Evolutionary conservation across 192 early-diverging fungal species (phyloP).

Genomic region (Spizellomyces sp.): DNA sequence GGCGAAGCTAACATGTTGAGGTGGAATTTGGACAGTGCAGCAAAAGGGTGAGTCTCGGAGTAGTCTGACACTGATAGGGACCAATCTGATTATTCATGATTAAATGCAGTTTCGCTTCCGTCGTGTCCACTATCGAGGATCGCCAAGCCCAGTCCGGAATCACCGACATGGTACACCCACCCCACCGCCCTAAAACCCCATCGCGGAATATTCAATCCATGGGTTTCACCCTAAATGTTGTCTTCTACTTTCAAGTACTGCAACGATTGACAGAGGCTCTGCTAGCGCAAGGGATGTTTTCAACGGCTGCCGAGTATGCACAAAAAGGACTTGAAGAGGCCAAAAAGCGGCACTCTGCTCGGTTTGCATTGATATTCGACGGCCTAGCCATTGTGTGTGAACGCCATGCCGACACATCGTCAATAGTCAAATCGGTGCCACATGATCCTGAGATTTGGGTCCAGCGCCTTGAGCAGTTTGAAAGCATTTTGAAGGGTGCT

Average conservation of each 20-base stretch:
- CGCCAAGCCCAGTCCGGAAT: too few relatives aligned
- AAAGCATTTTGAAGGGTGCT: neutral
- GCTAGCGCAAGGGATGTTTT: constrained; percentile 5
- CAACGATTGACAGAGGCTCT: neutral
- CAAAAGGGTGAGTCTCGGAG: constrained; percentile 2
- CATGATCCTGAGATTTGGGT: neutral
- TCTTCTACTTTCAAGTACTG: neutral
- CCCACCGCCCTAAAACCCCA: too few relatives aligned
- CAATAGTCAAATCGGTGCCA: neutral
- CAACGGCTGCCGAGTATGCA: neutral
- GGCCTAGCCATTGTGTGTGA: neutral
- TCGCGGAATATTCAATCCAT: too few relatives aligned
- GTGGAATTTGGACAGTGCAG: constrained; percentile 3
- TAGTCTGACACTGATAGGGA: neutral
- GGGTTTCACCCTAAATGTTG: too few relatives aligned
- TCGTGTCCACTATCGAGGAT: neutral
- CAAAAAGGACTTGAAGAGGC: neutral
- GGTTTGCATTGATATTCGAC: neutral
- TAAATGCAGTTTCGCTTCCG: neutral
- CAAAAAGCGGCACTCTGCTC: neutral
- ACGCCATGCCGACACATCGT: neutral
- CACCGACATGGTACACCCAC: neutral
- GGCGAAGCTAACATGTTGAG: neutral
- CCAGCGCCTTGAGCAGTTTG: neutral
- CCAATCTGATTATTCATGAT: neutral